Evolutionary conservation across 306 rosid genomes (phyloP), one percentile per base, ranked within the genome.

Genomic region (Abrus precatorius): DNA sequence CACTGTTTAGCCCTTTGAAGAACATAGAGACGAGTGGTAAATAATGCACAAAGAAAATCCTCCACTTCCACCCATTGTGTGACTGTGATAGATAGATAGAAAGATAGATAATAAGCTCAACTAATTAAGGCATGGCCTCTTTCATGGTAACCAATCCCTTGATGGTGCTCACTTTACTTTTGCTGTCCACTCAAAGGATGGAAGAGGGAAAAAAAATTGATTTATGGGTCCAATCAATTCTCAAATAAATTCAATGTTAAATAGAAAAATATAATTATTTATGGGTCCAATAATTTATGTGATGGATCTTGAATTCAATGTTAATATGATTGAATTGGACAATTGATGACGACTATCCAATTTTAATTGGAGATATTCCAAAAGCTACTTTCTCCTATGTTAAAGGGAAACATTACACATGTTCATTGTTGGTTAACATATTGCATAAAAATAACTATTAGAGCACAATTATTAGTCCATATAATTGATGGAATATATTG

Each of bases 11-110:
- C 7, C 50, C 45, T 59, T 81, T 49, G 56, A 76, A 69, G 49
- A 29, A 75, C 49, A 75, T 27, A 48, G 32, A 79, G 77, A 78
- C 54, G 62, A 84, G 87, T 79, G 76, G 77, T 66, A 41, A 73
- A 66, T 40, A 72, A 66, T 65, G 40, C 32, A 64, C 65, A 78
- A 63, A 13, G 3, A 78, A 73, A 84, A 73, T 14, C 70, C 49
- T 41, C 66, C 64, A 72, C 80, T 72, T 50, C 59, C 83, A 72
- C 65, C 76, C 55, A 77, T 72, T 44, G 28, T 77, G 69, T 71
- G 75, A 63, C 7, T 43, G 36, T 53, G 69, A 80, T 62, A 40
- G 68, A 66, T 57, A 44, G 63, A 82, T 29, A 82, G 34, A 80
- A 52, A 40, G 68, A 66, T 57, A 44, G 63, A 82, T 29, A 82